Conservation (phyloP, 164 flowering plant genomes). For the Vitis rotundifolia region DNA sequence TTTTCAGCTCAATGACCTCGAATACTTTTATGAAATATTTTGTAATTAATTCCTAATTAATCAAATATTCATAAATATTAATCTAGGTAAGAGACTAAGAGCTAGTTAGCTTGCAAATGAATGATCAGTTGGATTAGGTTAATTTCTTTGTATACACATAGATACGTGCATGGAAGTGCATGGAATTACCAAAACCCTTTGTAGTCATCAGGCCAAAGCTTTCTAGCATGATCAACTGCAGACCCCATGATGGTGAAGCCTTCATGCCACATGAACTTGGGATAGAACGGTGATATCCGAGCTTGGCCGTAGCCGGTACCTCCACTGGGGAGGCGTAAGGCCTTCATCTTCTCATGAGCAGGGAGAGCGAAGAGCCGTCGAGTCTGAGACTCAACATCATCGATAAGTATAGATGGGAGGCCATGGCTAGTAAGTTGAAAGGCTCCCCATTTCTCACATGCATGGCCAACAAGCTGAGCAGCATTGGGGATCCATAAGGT, state of each 20-base stretch:
- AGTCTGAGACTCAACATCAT: slow-evolving; percentile 38
- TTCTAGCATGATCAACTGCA: slow-evolving; percentile 38
- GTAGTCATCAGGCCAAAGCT: slow-evolving; percentile 54
- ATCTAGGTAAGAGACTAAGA: too few species aligned
- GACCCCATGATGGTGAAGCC: slow-evolving; percentile 60
- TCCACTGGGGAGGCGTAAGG: slow-evolving; percentile 32
- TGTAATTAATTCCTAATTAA: too few species aligned
- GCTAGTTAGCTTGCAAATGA: too few species aligned
- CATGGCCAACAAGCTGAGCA: slow-evolving; percentile 24
- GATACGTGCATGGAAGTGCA: slow-evolving; percentile 29
- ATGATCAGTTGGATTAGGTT: too few species aligned
- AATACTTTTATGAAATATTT: too few species aligned
- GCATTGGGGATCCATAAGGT: slow-evolving; percentile 38
- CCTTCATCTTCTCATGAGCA: slow-evolving; percentile 36
- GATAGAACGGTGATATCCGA: slow-evolving; percentile 40
- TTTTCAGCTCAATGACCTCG: too few species aligned
- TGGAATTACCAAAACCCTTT: slow-evolving; percentile 48
- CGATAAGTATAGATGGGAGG: slow-evolving; percentile 25
- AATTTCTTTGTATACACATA: background rate
- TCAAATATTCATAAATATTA: too few species aligned
- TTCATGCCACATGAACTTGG: slow-evolving; percentile 68
- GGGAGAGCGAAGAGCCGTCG: slow-evolving; percentile 55
- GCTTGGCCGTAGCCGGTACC: slow-evolving; percentile 66
- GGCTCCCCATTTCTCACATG: slow-evolving; percentile 56
- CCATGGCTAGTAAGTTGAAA: slow-evolving; percentile 57